Conservation (phyloP, 805 yeast species). For the Saccharomycopsis fodiens region DNA sequence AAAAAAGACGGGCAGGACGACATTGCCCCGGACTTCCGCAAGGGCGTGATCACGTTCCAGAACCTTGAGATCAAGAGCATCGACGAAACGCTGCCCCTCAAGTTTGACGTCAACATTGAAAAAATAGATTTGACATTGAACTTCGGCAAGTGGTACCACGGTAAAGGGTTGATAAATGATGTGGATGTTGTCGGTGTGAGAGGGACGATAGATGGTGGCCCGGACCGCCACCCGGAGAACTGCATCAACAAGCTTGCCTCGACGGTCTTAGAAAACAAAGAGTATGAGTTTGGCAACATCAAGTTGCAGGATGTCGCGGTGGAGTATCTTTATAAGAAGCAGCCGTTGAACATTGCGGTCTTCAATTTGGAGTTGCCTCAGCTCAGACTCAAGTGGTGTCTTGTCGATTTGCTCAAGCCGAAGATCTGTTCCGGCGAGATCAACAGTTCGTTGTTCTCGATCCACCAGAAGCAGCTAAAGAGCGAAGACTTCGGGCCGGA, state of each 20-base stretch:
- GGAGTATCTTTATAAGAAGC: slow-evolving; percentile 13
- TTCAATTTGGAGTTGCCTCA: slow-evolving; percentile 61
- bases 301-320: slow-evolving; percentile 12
- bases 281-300: slow-evolving; percentile 10
- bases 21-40: slow-evolving; percentile 15
- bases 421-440: slow-evolving; percentile 65
- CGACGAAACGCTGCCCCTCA: slow-evolving; percentile 27
- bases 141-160: slow-evolving; percentile 78
- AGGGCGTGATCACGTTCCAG: slow-evolving; percentile 17
- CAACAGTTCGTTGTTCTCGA: slow-evolving; percentile 66
- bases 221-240: slow-evolving; percentile 10
- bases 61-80: slow-evolving; percentile 6
- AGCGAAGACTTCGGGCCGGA: background rate
- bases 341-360: slow-evolving; percentile 43
- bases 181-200: slow-evolving; percentile 75
- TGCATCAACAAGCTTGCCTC: slow-evolving; percentile 6
- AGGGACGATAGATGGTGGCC: slow-evolving; percentile 40
- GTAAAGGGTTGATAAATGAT: slow-evolving; percentile 75
- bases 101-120: slow-evolving; percentile 74
- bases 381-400: slow-evolving; percentile 48
- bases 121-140: slow-evolving; percentile 74
- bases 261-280: slow-evolving; percentile 9
- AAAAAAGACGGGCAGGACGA: slow-evolving; percentile 8
- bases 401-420: slow-evolving; percentile 64
- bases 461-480: slow-evolving; percentile 58